phyloP scores from a whole-genome alignment of 192 early-diverging fungal species.

The Dissophora ornata region DNA sequence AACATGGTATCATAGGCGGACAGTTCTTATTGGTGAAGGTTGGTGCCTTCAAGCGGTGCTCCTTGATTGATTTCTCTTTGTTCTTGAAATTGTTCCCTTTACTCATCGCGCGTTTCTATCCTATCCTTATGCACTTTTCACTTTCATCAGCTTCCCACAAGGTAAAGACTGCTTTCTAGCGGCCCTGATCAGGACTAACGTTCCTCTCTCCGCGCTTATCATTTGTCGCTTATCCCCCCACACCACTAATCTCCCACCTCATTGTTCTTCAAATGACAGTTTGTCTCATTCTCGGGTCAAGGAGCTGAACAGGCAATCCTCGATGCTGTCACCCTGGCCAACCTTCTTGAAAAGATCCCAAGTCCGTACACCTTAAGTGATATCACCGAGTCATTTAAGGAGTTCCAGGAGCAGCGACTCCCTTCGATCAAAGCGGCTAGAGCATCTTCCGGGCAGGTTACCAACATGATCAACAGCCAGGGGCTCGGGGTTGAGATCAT shows the following conservation, averaged over 20 bases:
- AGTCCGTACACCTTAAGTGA: no score
- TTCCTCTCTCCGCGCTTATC: no score
- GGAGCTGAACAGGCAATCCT: slow-evolving; percentile 46
- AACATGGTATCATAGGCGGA: slow-evolving; percentile 41
- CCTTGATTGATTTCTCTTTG: no score
- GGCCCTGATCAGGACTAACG: no score
- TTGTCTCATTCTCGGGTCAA: slow-evolving; percentile 39
- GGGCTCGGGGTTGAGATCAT: slow-evolving; percentile 30
- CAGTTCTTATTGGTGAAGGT: slow-evolving; percentile 49
- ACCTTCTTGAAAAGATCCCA: no score
- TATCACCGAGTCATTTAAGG: slow-evolving; percentile 5
- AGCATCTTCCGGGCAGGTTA: no score
- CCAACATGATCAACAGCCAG: slow-evolving; percentile 39
- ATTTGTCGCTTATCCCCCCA: neutral
- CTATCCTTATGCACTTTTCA: no score
- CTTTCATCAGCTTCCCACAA: slow-evolving; percentile 48
- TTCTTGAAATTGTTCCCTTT: no score
- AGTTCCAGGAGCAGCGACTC: slow-evolving; percentile 19
- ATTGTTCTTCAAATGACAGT: no score
- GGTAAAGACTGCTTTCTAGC: slow-evolving; percentile 30
- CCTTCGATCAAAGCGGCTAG: neutral
- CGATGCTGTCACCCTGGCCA: slow-evolving; percentile 32
- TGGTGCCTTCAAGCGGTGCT: neutral
- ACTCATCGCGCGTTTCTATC: no score
- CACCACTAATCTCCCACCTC: no score